These are phyloP conservation scores for Myriosclerotinia duriaeana DNA, from an alignment of 2,329 filamentous ascomycete species.

Conservation along the genomic window DNA sequence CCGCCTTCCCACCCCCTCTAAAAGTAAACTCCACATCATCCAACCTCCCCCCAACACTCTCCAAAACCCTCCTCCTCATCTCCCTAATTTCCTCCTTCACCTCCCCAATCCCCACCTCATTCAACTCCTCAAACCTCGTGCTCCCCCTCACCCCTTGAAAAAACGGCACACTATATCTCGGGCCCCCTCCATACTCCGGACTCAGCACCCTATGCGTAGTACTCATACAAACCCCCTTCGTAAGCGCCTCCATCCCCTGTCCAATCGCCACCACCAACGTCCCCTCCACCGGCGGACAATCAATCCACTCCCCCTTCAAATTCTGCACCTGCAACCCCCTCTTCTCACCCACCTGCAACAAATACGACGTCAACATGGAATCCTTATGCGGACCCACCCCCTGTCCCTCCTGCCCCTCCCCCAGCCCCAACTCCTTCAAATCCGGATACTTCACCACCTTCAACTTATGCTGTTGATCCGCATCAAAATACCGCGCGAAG, in stretches of 20 bases:
- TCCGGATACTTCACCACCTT: constrained; percentile 90
- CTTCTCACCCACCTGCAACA: constrained; percentile 77
- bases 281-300: constrained; percentile 71
- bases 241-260: constrained; percentile 82
- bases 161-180: constrained; percentile 79
- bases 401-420: constrained; percentile 47
- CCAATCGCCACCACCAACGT: constrained; percentile 87
- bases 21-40: constrained; percentile 90
- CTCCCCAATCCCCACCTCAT: constrained; percentile 49
- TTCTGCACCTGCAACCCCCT: constrained; percentile 82
- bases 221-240: constrained; percentile 75
- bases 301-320: constrained; percentile 73
- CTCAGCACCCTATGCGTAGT: constrained; percentile 84
- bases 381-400: constrained; percentile 81
- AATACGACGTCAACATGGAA: constrained; percentile 77
- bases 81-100: constrained; percentile 63
- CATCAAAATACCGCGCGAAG: constrained; percentile 77
- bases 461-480: constrained; percentile 72
- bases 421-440: constrained; percentile 54
- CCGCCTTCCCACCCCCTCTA: constrained; percentile 59
- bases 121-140: constrained; percentile 64
- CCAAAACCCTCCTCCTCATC: constrained; percentile 60
- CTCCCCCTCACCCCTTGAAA: constrained; percentile 84
- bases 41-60: constrained; percentile 53
- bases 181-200: constrained; percentile 65